Evolutionary conservation across 495 filamentous ascomycete species (phyloP), one percentile per base, ranked within the genome.

Genomic region (Ascobolus immersus): DNA sequence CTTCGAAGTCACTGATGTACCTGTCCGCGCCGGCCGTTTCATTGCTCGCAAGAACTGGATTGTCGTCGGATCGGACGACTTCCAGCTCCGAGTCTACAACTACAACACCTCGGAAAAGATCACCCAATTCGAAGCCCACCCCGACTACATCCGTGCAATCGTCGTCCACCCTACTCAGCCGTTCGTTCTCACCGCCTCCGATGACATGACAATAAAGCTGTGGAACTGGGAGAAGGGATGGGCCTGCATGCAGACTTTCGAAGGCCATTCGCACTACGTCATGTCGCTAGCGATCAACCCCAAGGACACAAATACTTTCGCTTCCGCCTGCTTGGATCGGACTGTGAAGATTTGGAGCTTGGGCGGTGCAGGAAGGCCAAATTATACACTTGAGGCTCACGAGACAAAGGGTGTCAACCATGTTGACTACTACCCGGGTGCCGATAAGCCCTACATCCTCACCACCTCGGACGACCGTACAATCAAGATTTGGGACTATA

Each of bases 201-300:
- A 99, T 77, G 86, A 99, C 48, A 94, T 94, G 86, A 92, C 79
- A 22, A 93, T 99, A 45, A 93, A 91, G 59, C 61, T 93, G 35
- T 99, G 89, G 89, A 80, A 99, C 56, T 99, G 86, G 86, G 86
- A 94, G 44, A 82, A 79, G 51, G 67, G 67, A 41, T 99, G 89
- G 89, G 94, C 93, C 54, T 93, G 84, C 44, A 78, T 94, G 12
- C 79, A 92, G 51, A 73, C 92, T 26, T 99, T 92, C 45, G 86
- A 99, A 51, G 86, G 86, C n/a, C 90, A 99, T 48, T 75, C 71
- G 45, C 81, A 92, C 56, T 92, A 81, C 61, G 86, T 94, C 25
- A 96, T 96, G 89, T 80, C 81, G n/a, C 64, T 99, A 40, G 71
- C 89, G n/a, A 91, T 99, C 52, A 94, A 99, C 54, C 86, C 86